These are phyloP conservation scores for Ambrosia artemisiifolia DNA, from an alignment of 129 eudicot genomes.

Conservation along the genomic window DNA sequence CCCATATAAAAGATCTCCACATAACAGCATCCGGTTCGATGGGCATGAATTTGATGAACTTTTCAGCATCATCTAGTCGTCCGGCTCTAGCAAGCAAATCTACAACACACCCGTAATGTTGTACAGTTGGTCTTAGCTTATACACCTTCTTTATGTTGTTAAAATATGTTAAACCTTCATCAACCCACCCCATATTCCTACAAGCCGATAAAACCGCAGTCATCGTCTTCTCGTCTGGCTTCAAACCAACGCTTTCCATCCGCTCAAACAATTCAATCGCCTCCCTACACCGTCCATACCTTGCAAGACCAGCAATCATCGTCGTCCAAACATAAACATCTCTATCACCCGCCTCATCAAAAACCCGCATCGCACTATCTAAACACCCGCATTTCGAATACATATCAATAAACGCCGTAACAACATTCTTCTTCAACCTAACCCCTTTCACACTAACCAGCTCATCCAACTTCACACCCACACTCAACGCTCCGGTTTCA, in stretches of 20 bases:
- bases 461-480: slow-evolving; percentile 32
- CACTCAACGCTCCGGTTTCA: slow-evolving; percentile 42
- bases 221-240: slow-evolving; percentile 48
- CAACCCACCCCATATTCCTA: slow-evolving; percentile 46
- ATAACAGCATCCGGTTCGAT: slow-evolving; percentile 41
- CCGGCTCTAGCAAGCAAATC: slow-evolving; percentile 56
- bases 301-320: slow-evolving; percentile 52
- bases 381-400: slow-evolving; percentile 55
- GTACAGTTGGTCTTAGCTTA: slow-evolving; percentile 40
- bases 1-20: slow-evolving; percentile 52
- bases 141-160: slow-evolving; percentile 31
- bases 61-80: slow-evolving; percentile 46
- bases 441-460: slow-evolving; percentile 16
- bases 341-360: slow-evolving; percentile 25
- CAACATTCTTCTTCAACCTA: slow-evolving; percentile 30
- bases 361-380: slow-evolving; percentile 37
- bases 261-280: slow-evolving; percentile 39
- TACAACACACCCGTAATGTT: slow-evolving; percentile 58
- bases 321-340: slow-evolving; percentile 51
- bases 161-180: slow-evolving; percentile 33
- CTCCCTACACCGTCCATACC: slow-evolving; percentile 43
- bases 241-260: slow-evolving; percentile 29
- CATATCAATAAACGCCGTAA: slow-evolving; percentile 57
- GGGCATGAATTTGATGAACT: slow-evolving; percentile 43
- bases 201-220: slow-evolving; percentile 47